Evolutionary conservation across 306 rosid species (phyloP).

Genomic region (Urtica urens): DNA sequence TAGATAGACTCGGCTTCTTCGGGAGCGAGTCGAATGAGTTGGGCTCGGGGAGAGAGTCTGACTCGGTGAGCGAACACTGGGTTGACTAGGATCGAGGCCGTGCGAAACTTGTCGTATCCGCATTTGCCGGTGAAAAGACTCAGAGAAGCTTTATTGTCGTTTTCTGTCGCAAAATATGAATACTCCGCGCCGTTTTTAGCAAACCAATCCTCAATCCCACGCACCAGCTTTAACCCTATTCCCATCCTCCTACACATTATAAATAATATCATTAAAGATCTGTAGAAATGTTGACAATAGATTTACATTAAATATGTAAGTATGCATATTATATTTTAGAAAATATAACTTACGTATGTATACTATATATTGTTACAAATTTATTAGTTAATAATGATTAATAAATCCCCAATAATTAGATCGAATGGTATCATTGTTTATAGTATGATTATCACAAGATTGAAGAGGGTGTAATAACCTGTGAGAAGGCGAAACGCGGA

Average conservation of each 20-base stretch:
- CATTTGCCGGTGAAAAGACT: constrained; percentile 82
- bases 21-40: constrained; percentile 37
- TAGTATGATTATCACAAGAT: background rate
- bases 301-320: too few relatives aligned
- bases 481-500: constrained; percentile 80
- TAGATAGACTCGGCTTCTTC: constrained; percentile 61
- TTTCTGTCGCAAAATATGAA: constrained; percentile 86
- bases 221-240: constrained; percentile 63
- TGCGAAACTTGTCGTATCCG: constrained; percentile 81
- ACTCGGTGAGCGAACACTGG: constrained; percentile 73
- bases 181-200: constrained; percentile 62
- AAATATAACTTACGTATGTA: too few relatives aligned
- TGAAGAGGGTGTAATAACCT: constrained; percentile 24
- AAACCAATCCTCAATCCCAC: constrained; percentile 63
- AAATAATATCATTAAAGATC: background rate
- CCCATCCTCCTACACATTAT: constrained; percentile 65
- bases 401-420: too few relatives aligned
- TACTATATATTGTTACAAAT: too few relatives aligned
- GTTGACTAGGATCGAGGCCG: constrained; percentile 68
- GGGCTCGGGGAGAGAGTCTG: constrained; percentile 26
- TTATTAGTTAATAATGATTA: too few relatives aligned
- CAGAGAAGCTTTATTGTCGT: constrained; percentile 71
- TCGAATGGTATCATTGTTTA: too few relatives aligned
- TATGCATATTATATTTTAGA: too few relatives aligned
- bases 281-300: too few relatives aligned